Conservation (phyloP, 495 filamentous ascomycete genomes). For the Lophiotrema nucula region DNA sequence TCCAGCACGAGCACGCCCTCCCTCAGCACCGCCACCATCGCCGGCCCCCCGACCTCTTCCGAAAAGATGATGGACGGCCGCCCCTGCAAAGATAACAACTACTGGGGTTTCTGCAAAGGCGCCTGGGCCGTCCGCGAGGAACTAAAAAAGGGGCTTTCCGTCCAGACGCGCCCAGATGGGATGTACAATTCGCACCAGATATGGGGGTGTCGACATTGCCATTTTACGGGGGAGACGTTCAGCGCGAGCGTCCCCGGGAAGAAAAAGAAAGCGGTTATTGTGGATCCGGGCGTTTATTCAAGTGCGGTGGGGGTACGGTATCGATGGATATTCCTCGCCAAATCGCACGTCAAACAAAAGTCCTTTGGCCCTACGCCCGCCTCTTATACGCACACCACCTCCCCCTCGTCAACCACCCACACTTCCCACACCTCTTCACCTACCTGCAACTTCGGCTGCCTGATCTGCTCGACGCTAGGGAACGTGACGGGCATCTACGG, state of each 20-base stretch:
- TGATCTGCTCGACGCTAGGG: slow-evolving; percentile 49
- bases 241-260: slow-evolving; percentile 11
- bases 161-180: slow-evolving; percentile 41
- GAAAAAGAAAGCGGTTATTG: slow-evolving; percentile 27
- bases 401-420: not conserved
- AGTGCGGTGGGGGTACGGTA: slow-evolving; percentile 45
- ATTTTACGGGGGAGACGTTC: slow-evolving; percentile 45
- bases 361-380: not conserved
- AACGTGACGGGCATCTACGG: slow-evolving; percentile 43
- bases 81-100: slow-evolving; percentile 46
- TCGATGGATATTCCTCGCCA: slow-evolving; percentile 53
- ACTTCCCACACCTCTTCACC: too few relatives aligned
- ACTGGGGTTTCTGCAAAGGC: slow-evolving; percentile 54
- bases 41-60: not conserved
- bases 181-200: slow-evolving; percentile 41
- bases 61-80: slow-evolving; percentile 31
- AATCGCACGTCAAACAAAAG: slow-evolving; percentile 46
- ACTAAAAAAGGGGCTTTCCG: slow-evolving; percentile 41
- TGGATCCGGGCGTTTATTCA: slow-evolving; percentile 40
- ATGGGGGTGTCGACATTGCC: slow-evolving; percentile 48
- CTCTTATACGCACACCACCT: not conserved
- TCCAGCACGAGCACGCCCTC: slow-evolving; percentile 2
- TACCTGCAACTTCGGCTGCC: slow-evolving; percentile 45
- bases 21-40: slow-evolving; percentile 9
- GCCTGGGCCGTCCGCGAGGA: slow-evolving; percentile 50